Percentiles rank a stretch among this genome's conserved stretches.
Conservation (phyloP, 257 asterid species). For the Jasminum sambac region DNA sequence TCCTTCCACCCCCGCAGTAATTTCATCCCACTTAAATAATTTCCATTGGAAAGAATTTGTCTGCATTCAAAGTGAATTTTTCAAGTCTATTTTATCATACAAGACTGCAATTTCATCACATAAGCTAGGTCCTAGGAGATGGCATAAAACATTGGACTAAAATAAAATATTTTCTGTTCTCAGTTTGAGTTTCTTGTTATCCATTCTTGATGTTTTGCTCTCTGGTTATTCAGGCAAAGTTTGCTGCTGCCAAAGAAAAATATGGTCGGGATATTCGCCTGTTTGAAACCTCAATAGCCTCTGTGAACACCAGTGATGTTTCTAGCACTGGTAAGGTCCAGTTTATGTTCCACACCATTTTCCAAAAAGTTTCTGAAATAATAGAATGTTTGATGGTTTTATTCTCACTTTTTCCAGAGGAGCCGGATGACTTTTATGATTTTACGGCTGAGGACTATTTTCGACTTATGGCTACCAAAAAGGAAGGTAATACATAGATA, state of each 20-base stretch:
- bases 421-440: conserved; percentile 83
- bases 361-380: conserved; percentile 9
- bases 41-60: neutral
- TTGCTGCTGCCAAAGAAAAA: conserved; percentile 83
- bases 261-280: conserved; percentile 80
- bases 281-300: conserved; percentile 63
- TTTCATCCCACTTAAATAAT: neutral
- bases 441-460: conserved; percentile 88
- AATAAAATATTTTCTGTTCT: neutral
- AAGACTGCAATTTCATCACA: no score
- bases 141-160: neutral
- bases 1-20: neutral
- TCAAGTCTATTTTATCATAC: neutral
- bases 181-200: neutral
- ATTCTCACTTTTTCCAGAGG: conserved; percentile 45
- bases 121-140: neutral
- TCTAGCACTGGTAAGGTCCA: conserved; percentile 48
- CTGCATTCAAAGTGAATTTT: neutral
- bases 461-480: conserved; percentile 71
- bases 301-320: conserved; percentile 47
- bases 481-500: conserved; percentile 61
- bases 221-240: conserved; percentile 48
- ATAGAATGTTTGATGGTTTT: conserved; percentile 9
- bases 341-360: conserved; percentile 1
- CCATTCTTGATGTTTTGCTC: neutral